Evolutionary conservation across 2,329 filamentous ascomycete species (phyloP), one percentile per base, ranked within the genome.

Genomic region (Botryotinia calthae): DNA sequence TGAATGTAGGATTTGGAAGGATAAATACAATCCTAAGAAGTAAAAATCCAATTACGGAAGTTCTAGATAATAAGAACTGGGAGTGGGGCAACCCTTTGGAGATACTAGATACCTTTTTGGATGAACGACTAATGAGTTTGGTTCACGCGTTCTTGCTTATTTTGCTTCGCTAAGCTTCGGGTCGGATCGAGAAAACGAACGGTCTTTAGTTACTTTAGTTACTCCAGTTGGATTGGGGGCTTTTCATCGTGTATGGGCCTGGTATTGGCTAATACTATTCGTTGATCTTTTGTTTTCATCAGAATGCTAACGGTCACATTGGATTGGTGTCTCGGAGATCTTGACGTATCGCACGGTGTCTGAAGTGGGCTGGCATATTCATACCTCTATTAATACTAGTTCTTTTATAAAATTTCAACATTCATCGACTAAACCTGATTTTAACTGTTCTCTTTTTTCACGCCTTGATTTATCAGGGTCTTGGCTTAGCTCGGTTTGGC

Each of bases 1-100:
- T 31, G n/a, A 37, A 10, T 67, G 70, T 73, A 84, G 84, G 95
- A 98, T 98, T 81, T 98, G 95, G 94, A 98, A 98, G 82, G 94
- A 97, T 75, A 98, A 98, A 84, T 98, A 98, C 84, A 87, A 87
- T 79, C 73, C 76, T 40, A 78, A 77, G 75, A 78, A 77, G 70
- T 78, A 70, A 75, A 70, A 72, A 69, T 62, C 66, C 54, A 61
- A 46, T 31, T 69, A 68, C 34, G 42, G 31, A 58, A 25, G 8
- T 61, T 68, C 42, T 64, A 44, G 51, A 70, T 59, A 70, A 62
- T 70, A 7, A 46, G 31, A 34, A 70, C 16, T 46, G 44, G 44
- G 59, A 16, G 20, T 16, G 44, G 22, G 58, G 63, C 10, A 40
- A 37, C 34, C 63, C 37, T 31, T 48, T 70, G 28, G 28, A n/a